Evolutionary conservation across 768 basidiomycete genomes (phyloP).

Genomic region (Kwoniella newhampshirensis): DNA sequence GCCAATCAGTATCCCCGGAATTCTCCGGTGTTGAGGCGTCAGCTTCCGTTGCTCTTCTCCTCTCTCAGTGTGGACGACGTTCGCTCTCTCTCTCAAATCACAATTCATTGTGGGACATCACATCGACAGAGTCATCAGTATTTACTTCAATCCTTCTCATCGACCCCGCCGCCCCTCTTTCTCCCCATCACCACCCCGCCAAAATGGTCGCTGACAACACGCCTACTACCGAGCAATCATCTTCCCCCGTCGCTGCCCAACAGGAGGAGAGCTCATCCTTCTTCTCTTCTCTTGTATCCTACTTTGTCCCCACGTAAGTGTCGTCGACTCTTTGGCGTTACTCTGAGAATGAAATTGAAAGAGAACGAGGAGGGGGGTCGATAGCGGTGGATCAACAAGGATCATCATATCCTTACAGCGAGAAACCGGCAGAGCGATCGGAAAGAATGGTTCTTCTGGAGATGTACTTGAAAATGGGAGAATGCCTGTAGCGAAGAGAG

Average conservation of each 20-base stretch:
- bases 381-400: background rate
- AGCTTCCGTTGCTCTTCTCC: too few species aligned
- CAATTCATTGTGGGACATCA: too few species aligned
- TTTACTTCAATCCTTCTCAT: too few species aligned
- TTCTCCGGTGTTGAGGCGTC: too few species aligned
- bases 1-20: too few species aligned
- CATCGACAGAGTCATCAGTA: too few species aligned
- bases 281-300: conserved; percentile 32
- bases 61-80: too few species aligned
- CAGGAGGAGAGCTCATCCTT: conserved; percentile 20
- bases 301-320: conserved; percentile 47
- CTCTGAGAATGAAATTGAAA: background rate
- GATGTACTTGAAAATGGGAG: too few species aligned
- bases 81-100: too few species aligned
- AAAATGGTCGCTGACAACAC: conserved; percentile 22
- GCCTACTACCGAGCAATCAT: conserved; percentile 5
- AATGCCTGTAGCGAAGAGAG: too few species aligned
- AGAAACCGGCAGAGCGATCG: background rate
- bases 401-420: too few species aligned
- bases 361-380: background rate
- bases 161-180: background rate
- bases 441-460: background rate
- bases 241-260: conserved; percentile 3
- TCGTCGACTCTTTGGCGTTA: background rate
- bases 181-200: background rate